Percentiles rank a stretch among this genome's conserved stretches.
phyloP scores from a whole-genome alignment of 2,329 filamentous ascomycete species.

The Colletotrichum sp. region DNA sequence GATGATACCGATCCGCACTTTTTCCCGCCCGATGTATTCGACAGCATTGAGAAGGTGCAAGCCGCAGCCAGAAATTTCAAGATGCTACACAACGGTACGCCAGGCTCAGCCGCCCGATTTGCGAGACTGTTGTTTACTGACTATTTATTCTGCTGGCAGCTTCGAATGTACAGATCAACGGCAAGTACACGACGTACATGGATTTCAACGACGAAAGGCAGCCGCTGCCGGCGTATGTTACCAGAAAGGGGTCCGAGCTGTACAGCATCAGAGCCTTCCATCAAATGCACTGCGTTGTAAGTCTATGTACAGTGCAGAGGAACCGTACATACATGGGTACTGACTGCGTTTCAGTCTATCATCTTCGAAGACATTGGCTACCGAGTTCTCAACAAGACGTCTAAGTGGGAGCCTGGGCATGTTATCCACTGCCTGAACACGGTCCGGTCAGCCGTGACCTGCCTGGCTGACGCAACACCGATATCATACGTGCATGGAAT shows the following conservation, averaged over 20 bases:
- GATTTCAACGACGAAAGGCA: neutral
- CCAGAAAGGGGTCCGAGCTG: neutral
- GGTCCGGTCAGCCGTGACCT: neutral
- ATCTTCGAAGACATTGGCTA: slow-evolving; percentile 10
- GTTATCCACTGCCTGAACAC: slow-evolving; percentile 14
- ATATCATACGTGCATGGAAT: slow-evolving; percentile 8
- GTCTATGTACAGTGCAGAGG: rapidly evolving
- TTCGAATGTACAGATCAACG: slow-evolving; percentile 5
- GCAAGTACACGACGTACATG: slow-evolving; percentile 10
- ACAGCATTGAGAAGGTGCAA: slow-evolving; percentile 1
- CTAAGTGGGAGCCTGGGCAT: slow-evolving; percentile 6
- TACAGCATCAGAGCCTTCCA: slow-evolving; percentile 15
- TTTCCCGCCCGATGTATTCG: slow-evolving; percentile 3
- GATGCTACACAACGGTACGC: slow-evolving; percentile 3
- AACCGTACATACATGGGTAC: too few relatives aligned
- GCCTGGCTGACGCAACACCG: slow-evolving; percentile 1
- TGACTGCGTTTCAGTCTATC: neutral
- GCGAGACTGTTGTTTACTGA: neutral
- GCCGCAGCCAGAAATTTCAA: slow-evolving; percentile 1
- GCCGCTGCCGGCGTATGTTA: neutral
- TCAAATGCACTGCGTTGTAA: slow-evolving; percentile 15
- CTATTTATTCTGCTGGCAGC: neutral
- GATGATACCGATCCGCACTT: slow-evolving; percentile 2
- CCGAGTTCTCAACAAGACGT: slow-evolving; percentile 2
- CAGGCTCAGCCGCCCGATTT: neutral